These are phyloP conservation scores for Apostasia ramifera DNA, from an alignment of 106 monocot genomes.

Conservation along the genomic window DNA sequence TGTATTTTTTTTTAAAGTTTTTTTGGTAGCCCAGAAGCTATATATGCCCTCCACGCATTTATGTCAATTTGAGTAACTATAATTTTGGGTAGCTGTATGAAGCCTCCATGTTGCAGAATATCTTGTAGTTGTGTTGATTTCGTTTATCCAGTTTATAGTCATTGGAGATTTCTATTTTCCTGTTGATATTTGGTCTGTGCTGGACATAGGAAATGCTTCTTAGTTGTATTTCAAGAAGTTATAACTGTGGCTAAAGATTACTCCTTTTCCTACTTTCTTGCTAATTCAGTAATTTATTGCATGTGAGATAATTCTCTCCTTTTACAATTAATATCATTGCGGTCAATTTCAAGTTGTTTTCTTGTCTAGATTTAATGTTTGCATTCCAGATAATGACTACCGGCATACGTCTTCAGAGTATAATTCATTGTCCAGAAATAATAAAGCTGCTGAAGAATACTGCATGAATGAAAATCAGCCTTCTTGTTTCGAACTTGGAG, in stretches of 20 bases:
- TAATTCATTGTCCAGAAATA: slow-evolving; percentile 12
- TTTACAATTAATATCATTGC: too few species aligned
- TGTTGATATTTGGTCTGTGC: background rate
- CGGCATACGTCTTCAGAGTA: slow-evolving; percentile 9
- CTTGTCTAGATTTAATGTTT: background rate
- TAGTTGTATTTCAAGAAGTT: background rate
- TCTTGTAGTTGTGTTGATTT: background rate
- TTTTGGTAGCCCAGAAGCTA: background rate
- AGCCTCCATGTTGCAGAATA: background rate
- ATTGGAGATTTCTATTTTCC: background rate
- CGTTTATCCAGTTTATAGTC: too few species aligned
- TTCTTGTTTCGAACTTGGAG: slow-evolving; percentile 14
- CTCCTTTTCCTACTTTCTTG: too few species aligned
- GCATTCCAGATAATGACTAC: slow-evolving; percentile 6
- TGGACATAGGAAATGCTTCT: background rate
- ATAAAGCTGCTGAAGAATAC: slow-evolving; percentile 6
- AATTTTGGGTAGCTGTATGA: background rate
- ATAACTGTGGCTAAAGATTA: too few species aligned
- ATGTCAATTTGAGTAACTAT: too few species aligned
- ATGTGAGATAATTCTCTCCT: too few species aligned
- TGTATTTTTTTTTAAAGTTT: background rate
- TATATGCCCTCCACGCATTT: too few species aligned
- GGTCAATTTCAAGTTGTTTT: too few species aligned
- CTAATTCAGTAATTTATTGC: too few species aligned
- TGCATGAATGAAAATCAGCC: slow-evolving; percentile 9